Conservation (phyloP, 2,329 filamentous ascomycete species). For the Ceratocystis diversiconidia region DNA sequence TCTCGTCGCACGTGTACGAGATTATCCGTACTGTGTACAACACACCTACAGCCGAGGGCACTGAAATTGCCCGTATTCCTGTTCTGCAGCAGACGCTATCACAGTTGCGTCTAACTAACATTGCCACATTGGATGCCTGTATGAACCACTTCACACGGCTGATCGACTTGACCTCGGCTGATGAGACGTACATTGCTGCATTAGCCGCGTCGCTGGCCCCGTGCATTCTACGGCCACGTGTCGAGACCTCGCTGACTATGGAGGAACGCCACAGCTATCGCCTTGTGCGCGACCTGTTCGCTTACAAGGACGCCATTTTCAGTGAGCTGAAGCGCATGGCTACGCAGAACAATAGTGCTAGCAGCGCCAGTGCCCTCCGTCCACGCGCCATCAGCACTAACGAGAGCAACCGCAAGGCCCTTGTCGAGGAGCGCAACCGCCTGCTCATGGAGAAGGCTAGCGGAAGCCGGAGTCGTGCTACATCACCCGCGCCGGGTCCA, state of each 20-base stretch:
- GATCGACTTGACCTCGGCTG: slow-evolving; percentile 90
- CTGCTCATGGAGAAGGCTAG: slow-evolving; percentile 57
- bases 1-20: slow-evolving; percentile 96
- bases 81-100: slow-evolving; percentile 92
- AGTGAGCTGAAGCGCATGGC: slow-evolving; percentile 87
- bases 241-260: slow-evolving; percentile 81
- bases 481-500: slow-evolving; percentile 53
- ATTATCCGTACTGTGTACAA: slow-evolving; percentile 96
- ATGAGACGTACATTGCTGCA: slow-evolving; percentile 65
- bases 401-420: slow-evolving; percentile 83
- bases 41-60: slow-evolving; percentile 60
- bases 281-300: slow-evolving; percentile 79
- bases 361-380: slow-evolving; percentile 37
- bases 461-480: slow-evolving; percentile 54
- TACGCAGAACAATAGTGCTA: slow-evolving; percentile 49
- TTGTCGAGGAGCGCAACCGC: slow-evolving; percentile 85
- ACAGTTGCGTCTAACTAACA: slow-evolving; percentile 88
- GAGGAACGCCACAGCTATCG: slow-evolving; percentile 89
- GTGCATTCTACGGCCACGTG: slow-evolving; percentile 74
- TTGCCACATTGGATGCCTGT: slow-evolving; percentile 93
- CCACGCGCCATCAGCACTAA: slow-evolving; percentile 85
- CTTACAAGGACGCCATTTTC: slow-evolving; percentile 90
- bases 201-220: slow-evolving; percentile 65
- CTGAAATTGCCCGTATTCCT: slow-evolving; percentile 66
- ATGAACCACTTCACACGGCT: slow-evolving; percentile 96